Base-by-base conservation (phyloP, 305 asterid species). In the Coffea humblotiana region DNA sequence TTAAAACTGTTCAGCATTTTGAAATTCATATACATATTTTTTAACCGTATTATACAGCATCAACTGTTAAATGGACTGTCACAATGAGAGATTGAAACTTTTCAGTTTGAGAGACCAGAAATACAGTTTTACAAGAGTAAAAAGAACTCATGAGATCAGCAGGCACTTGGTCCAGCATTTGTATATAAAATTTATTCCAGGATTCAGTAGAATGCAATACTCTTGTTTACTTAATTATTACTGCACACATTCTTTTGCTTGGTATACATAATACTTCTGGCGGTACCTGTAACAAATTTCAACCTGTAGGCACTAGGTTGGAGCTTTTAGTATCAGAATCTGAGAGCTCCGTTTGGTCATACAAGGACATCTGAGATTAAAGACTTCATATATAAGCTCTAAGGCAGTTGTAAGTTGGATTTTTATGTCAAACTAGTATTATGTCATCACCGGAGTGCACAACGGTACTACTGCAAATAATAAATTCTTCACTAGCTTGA, bases 1-100 rank as follows among this genome's bases (percentile, higher is more conserved):
- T 79, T 49, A 15, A 37, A 11, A 25, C 65, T 79, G 18, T 72
- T 79, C n/a, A 54, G 74, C 74, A 60, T 60, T 45, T 60, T 16
- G 32, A 16, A 63, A 63, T 1, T 8, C 19, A 21, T 48, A 0
- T 14, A 43, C 3, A 23, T 12, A 21, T 27, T 69, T 7, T 54
- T 78, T 4, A 70, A 63, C 71, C 60, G 78, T 21, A 75, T 70
- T 23, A 6, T 12, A 23, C 35, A 8, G 9, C 72, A 64, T 29
- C 15, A 47, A 69, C 8, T 27, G 29, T 14, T 65, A 43, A 15
- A 45, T 65, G 35, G 78, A 60, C 43, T 11, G 13, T 29, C 3
- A n/a, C 21, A 65, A 27, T 48, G 65, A 65, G 65, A 66, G 35
- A 23, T 18, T 48, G 67, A 32, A 76, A 23, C 23, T 21, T 32